Evolutionary conservation across 805 yeast genomes (phyloP), one percentile per base, ranked within the genome.

Genomic region (Hanseniaspora valbyensis): DNA sequence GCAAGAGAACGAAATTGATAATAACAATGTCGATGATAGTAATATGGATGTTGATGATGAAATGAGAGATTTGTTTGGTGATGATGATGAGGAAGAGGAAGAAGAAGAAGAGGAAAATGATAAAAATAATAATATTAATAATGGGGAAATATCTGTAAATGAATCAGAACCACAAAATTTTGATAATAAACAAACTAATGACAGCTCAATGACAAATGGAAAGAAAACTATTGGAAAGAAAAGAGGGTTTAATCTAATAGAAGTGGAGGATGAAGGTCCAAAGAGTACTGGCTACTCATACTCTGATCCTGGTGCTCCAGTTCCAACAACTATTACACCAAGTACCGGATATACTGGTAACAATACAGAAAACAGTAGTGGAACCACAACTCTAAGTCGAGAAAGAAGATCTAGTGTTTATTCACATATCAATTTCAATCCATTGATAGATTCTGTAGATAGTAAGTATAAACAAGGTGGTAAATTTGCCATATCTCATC

Each of bases 381-480:
- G 55, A 52, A 66, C 77, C 0, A 74, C 76, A n/a, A 70, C 61
- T 38, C 14, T 18, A 5, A 8, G 8, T 7, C 10, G 39, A 34
- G 74, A 68, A 10, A 65, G 62, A 44, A 67, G 63, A 46, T 75
- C 67, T 52, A 84, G 95, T 39, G 77, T 81, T 0, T 89, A 87
- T 64, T 84, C 95, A 0, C 95, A 95, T 0, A 69, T 88, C 38
- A 72, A 75, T 38, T 89, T 88, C 66, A 83, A 85, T 58, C 95
- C 95, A 0, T 74, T 81, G 18, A 82, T 86, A 50, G 80, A 78
- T 52, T 78, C 76, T 52, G 80, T 90, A 36, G 97, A 90, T 61
- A 78, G 83, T 52, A 90, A 90, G 59, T 90, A 90, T 59, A 81
- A 81, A 12, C 74, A 74, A 55, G 98, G 98, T 5, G 98, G 98